These are phyloP conservation scores for Cucumis hystrix DNA, from an alignment of 306 rosid genomes.

Conservation along the genomic window DNA sequence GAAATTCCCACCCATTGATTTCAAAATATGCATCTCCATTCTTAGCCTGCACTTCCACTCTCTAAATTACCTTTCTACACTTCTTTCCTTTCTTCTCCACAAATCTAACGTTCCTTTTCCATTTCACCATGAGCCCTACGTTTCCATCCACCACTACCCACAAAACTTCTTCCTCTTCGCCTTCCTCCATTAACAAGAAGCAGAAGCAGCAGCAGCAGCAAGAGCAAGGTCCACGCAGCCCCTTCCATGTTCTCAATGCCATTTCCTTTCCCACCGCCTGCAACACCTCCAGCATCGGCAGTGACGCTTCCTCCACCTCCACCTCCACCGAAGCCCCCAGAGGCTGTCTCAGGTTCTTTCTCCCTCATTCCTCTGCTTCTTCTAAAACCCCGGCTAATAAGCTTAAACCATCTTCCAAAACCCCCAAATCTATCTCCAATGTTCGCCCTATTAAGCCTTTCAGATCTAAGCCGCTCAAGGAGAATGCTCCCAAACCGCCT, in stretches of 20 bases:
- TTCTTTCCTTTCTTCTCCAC: background rate
- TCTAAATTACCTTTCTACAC: background rate
- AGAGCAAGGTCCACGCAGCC: background rate
- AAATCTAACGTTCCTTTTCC: too few species aligned
- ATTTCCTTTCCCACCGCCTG: constrained; percentile 9
- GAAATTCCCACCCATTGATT: background rate
- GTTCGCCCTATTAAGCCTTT: constrained; percentile 17
- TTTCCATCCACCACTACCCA: background rate
- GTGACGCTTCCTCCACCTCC: constrained; percentile 33
- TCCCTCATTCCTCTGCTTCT: constrained; percentile 31
- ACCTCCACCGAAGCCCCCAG: constrained; percentile 42
- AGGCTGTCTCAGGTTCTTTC: constrained; percentile 71
- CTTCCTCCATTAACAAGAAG: constrained; percentile 2
- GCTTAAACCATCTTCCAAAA: constrained; percentile 19
- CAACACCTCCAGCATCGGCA: constrained; percentile 24
- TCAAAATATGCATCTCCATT: background rate
- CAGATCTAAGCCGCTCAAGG: constrained; percentile 27
- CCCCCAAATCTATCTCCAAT: constrained; percentile 36
- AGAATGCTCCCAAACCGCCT: constrained; percentile 25
- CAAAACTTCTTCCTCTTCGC: background rate
- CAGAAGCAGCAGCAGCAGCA: background rate
- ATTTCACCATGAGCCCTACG: background rate
- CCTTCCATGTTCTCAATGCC: background rate
- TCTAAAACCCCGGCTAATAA: constrained; percentile 27
- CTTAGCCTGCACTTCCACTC: background rate